phyloP scores from a whole-genome alignment of 1,139 yeast species.

The Waltiozyma solani region DNA sequence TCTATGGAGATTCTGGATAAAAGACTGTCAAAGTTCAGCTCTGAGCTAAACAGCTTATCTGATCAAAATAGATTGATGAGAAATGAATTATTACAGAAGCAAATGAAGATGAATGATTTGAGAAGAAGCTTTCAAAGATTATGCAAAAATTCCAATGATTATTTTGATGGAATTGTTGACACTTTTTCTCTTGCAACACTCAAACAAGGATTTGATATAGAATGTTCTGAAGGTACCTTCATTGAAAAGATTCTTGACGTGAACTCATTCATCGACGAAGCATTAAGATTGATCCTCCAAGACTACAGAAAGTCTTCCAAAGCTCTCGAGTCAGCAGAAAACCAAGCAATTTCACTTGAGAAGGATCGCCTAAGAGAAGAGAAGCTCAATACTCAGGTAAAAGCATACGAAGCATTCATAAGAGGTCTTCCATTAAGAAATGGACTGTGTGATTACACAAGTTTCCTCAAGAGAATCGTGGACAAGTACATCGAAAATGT shows the following conservation, averaged over 20 bases:
- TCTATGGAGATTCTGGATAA: background rate
- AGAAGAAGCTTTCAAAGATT: background rate
- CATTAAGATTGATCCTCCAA: background rate
- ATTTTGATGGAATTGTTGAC: background rate
- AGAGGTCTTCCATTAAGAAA: background rate
- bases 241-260: background rate
- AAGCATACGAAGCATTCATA: background rate
- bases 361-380: background rate
- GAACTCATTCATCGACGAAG: background rate
- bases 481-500: no score
- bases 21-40: background rate
- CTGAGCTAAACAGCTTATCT: background rate
- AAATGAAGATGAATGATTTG: background rate
- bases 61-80: background rate
- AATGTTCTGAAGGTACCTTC: background rate
- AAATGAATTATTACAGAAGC: no score
- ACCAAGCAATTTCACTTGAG: background rate
- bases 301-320: background rate
- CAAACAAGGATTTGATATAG: background rate
- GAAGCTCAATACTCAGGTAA: background rate
- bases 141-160: background rate
- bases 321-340: background rate
- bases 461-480: no score
- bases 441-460: no score
- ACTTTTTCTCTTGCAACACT: background rate